Conservation (phyloP, 2,329 filamentous ascomycete species). For the Aspergillus latus region DNA sequence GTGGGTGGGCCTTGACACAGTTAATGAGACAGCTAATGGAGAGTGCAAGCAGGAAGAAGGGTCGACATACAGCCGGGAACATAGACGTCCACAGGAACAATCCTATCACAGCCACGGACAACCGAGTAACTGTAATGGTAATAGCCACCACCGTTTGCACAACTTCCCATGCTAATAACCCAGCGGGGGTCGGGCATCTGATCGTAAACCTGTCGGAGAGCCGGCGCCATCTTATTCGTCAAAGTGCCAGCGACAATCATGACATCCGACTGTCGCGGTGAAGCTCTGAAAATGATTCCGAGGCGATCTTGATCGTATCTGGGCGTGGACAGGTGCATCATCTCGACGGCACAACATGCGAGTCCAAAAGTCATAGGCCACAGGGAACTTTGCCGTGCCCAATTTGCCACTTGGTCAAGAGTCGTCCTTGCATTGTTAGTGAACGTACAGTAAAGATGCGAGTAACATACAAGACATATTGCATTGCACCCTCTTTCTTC, state of each 20-base stretch:
- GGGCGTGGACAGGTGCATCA: slow-evolving; percentile 91
- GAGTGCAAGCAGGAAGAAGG: background rate
- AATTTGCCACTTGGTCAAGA: slow-evolving; percentile 76
- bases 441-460: background rate
- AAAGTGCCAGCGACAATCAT: slow-evolving; percentile 93
- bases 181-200: slow-evolving; percentile 93
- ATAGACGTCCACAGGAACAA: slow-evolving; percentile 81
- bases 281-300: slow-evolving; percentile 87
- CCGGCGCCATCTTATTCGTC: slow-evolving; percentile 95
- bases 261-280: slow-evolving; percentile 82
- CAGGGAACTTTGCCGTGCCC: slow-evolving; percentile 81
- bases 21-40: slow-evolving; percentile 1
- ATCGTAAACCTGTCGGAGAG: slow-evolving; percentile 86
- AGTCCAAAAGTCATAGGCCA: slow-evolving; percentile 94
- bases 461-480: slow-evolving; percentile 50
- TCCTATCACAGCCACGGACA: slow-evolving; percentile 72
- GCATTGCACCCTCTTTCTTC: slow-evolving; percentile 52
- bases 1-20: slow-evolving; percentile 48
- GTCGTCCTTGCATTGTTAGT: slow-evolving; percentile 34
- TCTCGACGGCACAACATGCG: slow-evolving; percentile 86
- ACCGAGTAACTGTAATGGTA: slow-evolving; percentile 86
- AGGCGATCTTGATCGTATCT: slow-evolving; percentile 88
- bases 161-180: slow-evolving; percentile 84
- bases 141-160: slow-evolving; percentile 82
- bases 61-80: slow-evolving; percentile 70